Percentiles rank a stretch among this genome's conserved stretches.
Conservation (phyloP, 1,139 yeast species). For the Geotrichum histeridarum region DNA sequence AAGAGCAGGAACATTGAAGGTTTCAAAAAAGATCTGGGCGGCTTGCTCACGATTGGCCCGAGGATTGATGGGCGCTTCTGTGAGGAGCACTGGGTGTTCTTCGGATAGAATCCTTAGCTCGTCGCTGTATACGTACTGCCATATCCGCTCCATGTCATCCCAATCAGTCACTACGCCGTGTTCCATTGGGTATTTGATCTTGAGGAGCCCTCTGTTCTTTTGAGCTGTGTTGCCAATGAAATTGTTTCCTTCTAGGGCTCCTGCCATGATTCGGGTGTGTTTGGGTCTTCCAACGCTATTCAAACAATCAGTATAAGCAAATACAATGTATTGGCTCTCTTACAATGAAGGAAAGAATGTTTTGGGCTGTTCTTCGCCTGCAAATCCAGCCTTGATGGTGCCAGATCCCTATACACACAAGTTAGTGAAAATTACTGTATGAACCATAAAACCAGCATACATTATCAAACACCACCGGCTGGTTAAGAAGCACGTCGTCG, state of each 20-base stretch:
- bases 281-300: slow-evolving; percentile 71
- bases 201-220: slow-evolving; percentile 65
- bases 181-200: slow-evolving; percentile 63
- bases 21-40: slow-evolving; percentile 78
- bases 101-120: slow-evolving; percentile 67
- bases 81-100: slow-evolving; percentile 82
- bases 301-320: slow-evolving; percentile 30
- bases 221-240: slow-evolving; percentile 77
- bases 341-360: slow-evolving; percentile 46
- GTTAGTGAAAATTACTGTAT: not conserved
- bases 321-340: slow-evolving; percentile 29
- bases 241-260: slow-evolving; percentile 56
- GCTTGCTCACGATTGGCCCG: slow-evolving; percentile 61
- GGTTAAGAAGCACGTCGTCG: slow-evolving; percentile 50
- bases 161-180: slow-evolving; percentile 83
- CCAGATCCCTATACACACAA: slow-evolving; percentile 64
- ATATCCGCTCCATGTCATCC: slow-evolving; percentile 77
- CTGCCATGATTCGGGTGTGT: slow-evolving; percentile 80
- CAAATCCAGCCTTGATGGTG: slow-evolving; percentile 80
- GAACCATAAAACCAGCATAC: slow-evolving; percentile 27
- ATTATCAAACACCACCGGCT: slow-evolving; percentile 87
- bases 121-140: slow-evolving; percentile 60
- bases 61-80: slow-evolving; percentile 88
- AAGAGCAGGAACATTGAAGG: slow-evolving; percentile 81
- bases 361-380: slow-evolving; percentile 83